Evolutionary conservation across 2,329 filamentous ascomycete genomes (phyloP), one percentile per base, ranked within the genome.

Genomic region (Hymenoscyphus infarciens): DNA sequence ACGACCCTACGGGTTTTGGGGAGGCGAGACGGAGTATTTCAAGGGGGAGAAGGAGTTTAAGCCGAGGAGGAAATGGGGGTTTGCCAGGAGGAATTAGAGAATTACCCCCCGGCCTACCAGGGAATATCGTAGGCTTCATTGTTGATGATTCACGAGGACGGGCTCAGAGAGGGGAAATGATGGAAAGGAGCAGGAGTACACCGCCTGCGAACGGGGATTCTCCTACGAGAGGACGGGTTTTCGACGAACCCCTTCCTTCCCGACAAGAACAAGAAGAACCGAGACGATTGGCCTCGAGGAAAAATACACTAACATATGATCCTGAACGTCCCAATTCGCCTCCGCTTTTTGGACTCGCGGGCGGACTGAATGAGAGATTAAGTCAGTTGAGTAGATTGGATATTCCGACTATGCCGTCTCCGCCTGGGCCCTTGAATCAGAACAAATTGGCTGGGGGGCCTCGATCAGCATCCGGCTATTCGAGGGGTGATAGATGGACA

Each of bases 271-370:
- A 49, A 62, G 11, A 61, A 56, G 15, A 22, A 66, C 1, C 66
- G 66, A 63, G 38, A 66, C 3, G 66, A 65, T 61, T 35, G 66
- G 22, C 57, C 27, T 10, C 42, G 15, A 58, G 64, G 56, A 65
- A 64, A 39, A 66, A 64, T 55, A 66, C 66, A 0, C 39, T 68
- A 15, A 65, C 60, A 0, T 68, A 68, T 39, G 66, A 68, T 52
- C 42, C 61, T 19, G 66, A 68, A 56, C 61, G 64, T 29, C 66
- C 66, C 4, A 62, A 64, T 45, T 52, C 42, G 5, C 66, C 66
- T 13, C 66, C 66, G 5, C 57, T 60, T 22, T 66, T 68, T 55
- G 62, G 62, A 13, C 10, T 22, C 42, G 19, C 42, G 33, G 33
- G 33, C 10, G 33, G 8, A 25, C 4, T 49, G 3, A 49, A 19